A percentile compares a stretch with the other conserved stretches of the same genome.
Conservation (phyloP, 2,329 filamentous ascomycete genomes). For the Penicillium freii region DNA sequence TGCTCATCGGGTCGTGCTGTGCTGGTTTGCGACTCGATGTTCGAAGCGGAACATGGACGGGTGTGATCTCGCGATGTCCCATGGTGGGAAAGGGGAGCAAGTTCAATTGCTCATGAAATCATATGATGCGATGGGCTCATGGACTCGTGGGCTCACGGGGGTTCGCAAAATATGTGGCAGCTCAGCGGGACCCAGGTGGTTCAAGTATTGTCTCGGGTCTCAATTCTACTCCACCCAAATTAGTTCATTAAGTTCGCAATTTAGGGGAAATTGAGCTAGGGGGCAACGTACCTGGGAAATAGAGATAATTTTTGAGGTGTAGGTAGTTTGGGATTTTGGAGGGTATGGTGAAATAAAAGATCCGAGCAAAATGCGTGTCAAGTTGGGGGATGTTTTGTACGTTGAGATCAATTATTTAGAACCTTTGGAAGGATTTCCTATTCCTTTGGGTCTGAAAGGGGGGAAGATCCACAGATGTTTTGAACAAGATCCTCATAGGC, state of each 20-base stretch:
- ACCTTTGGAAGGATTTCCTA: neutral
- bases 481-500: conserved; percentile 8
- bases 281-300: neutral
- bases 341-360: neutral
- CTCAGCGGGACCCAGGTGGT: conserved; percentile 2
- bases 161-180: neutral
- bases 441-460: conserved; percentile 14
- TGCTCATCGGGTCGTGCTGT: conserved; percentile 16
- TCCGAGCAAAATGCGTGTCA: neutral
- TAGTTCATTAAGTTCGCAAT: neutral
- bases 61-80: conserved; percentile 15
- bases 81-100: conserved; percentile 4
- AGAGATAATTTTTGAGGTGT: neutral
- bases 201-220: conserved; percentile 2
- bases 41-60: conserved; percentile 25
- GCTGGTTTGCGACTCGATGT: conserved; percentile 20
- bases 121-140: neutral
- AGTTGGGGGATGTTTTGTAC: neutral
- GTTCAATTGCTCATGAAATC: conserved; percentile 10
- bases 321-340: neutral
- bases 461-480: conserved; percentile 10
- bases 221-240: conserved; percentile 15
- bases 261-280: neutral
- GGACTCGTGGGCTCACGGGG: neutral
- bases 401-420: no score